Evolutionary conservation across 176 grass and related monocot genomes (phyloP).

Genomic region (Carex kokanica): DNA sequence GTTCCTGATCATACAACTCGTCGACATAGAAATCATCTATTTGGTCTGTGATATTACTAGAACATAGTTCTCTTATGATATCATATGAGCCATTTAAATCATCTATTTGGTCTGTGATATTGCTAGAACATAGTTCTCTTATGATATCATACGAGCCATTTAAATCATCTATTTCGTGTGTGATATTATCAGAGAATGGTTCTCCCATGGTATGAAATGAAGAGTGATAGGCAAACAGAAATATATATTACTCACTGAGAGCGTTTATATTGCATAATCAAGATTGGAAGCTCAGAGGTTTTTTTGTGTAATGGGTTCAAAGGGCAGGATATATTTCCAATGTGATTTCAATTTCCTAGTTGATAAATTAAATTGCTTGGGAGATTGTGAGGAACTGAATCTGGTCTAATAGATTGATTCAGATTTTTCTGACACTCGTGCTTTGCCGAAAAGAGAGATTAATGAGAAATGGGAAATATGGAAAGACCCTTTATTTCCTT

Average conservation of each 20-base stretch:
- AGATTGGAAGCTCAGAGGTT: too few relatives aligned
- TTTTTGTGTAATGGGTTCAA: too few relatives aligned
- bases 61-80: constrained; percentile 13
- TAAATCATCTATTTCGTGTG: constrained; percentile 37
- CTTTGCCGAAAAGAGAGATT: background rate
- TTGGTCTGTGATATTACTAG: constrained; percentile 14
- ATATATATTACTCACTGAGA: background rate
- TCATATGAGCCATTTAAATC: constrained; percentile 5
- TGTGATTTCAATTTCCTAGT: background rate
- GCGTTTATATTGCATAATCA: background rate
- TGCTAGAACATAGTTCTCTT: constrained; percentile 22
- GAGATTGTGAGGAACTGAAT: background rate
- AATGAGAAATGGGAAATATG: background rate
- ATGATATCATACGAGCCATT: too few relatives aligned
- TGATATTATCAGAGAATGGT: constrained; percentile 14
- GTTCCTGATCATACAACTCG: constrained; percentile 36
- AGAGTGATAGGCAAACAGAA: background rate
- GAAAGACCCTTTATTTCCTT: background rate
- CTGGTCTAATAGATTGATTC: background rate
- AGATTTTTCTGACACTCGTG: too few relatives aligned
- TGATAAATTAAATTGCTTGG: background rate
- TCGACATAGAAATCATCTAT: constrained; percentile 39
- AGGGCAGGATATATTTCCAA: background rate
- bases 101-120: constrained; percentile 31
- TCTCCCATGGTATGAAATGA: constrained; percentile 16